Base-by-base conservation (phyloP, 176 grass and related monocot genomes). In the Poa annua region DNA sequence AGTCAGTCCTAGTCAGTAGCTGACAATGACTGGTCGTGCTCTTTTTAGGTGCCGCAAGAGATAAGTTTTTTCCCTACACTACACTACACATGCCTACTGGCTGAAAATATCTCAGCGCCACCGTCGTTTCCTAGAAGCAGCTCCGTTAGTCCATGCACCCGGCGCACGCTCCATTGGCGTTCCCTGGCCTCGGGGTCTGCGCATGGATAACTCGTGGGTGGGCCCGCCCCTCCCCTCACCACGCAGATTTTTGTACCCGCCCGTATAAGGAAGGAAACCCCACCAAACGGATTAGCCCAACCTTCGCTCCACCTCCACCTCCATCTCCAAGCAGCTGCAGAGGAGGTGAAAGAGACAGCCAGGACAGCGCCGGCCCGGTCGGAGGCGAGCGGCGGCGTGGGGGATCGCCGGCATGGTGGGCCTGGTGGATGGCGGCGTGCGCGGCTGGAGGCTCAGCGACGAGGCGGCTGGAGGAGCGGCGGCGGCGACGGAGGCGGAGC, bases 131-230 rank as follows among this genome's bases (percentile, higher is more conserved):
- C 35, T 0, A 68, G 66, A 45, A 64, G 21, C 7, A 32, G n/a
- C 2, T 4, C 22, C 19, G 8, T 42, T 42, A 56, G 79, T 90
- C 47, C 79, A 86, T 86, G 66, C 35, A 79, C 79, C 84, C 5
- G 32, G 84, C 54, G 72, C 65, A 78, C 73, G 83, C 53, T 25
- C n/a, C 21, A 15, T 1, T 1, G 14, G 0, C 24, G n/a, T 47
- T 21, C 12, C 14, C 42, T 32, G 2, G 15, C 82, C 79, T 74
- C 84, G 83, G 80, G 79, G 19, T 61, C 66, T 41, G 79, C 88
- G 88, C 74, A 86, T 74, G 84, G 84, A 90, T 90, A 86, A 86
- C 88, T 86, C 88, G 84, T 74, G 66, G 79, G 74, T 24, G 88
- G 74, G 84, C 5, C 80, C 84, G 74, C 38, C 36, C 0, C 7